Base-by-base conservation (phyloP, 345 rosid species). In the Aquilaria sinensis region DNA sequence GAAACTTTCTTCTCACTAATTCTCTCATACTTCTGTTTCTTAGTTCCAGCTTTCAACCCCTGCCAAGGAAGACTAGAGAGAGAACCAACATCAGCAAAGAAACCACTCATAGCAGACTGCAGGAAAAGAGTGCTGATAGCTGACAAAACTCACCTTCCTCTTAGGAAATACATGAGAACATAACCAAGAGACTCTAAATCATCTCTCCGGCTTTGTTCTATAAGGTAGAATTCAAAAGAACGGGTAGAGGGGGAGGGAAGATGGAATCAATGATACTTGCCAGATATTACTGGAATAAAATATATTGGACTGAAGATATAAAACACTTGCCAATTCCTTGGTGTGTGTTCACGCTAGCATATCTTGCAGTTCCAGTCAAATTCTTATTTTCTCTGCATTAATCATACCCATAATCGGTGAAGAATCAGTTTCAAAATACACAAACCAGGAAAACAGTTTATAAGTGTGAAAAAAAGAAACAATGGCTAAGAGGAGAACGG, bases 271-370 rank as follows among this genome's bases (percentile, higher is more conserved):
- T 63, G 9, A 2, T 34, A 41, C 47, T 49, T 13, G 6, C 29
- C 6, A 29, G 34, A 12, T 14, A 13, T 66, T n/a, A 49, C 23
- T 49, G 4, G 23, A 23, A 29, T 37, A 57, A 57, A 37, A 57
- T 12, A 13, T n/a, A 34, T 9, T 16, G 32, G 5, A 43, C 23
- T 34, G 37, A 65, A 1, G 4, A 16, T 33, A 33, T 46, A 23
- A 2, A 15, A 58, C 48, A 57, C 73, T 64, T 73, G 90, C 99
- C 99, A 66, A 94, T 94, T 65, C 99, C 99, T 64, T 90, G 85
- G 72, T 94, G 99, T 58, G 99, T 94, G 63, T 94, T 94, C 97
- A 87, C 91, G 83, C 99, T 94, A 47, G 99, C 99, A 83, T 94
- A 94, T 84, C 99, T 86, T 57, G 99, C 97, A 67, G 99, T 94